Evolutionary conservation across 2,329 filamentous ascomycete species (phyloP).

Genomic region (Phoma herbarum): DNA sequence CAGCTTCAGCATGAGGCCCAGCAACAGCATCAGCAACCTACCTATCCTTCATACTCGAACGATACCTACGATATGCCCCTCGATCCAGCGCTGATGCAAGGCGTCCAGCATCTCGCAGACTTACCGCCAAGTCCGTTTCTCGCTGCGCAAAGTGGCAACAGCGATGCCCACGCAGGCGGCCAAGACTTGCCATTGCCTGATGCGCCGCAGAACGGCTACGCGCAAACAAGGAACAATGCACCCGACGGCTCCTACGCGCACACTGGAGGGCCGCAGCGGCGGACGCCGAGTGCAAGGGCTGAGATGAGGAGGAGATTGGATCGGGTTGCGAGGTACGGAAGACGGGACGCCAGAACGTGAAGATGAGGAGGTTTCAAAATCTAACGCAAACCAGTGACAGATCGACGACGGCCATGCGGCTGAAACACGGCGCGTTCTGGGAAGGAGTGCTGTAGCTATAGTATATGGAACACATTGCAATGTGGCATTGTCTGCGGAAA

Average conservation of each 20-base stretch:
- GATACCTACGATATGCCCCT: constrained; percentile 63
- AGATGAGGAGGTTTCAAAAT: neutral
- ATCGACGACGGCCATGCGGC: constrained; percentile 7
- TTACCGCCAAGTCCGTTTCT: constrained; percentile 50
- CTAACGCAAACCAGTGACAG: constrained; percentile 1
- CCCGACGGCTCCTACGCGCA: neutral
- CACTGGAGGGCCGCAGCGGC: constrained; percentile 11
- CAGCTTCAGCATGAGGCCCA: constrained; percentile 43
- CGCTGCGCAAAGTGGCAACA: constrained; percentile 6
- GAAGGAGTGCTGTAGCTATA: constrained; percentile 4
- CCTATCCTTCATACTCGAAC: constrained; percentile 44
- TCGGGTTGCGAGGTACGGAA: constrained; percentile 25
- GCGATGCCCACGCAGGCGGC: neutral
- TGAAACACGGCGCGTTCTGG: constrained; percentile 12
- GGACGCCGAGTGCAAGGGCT: constrained; percentile 33
- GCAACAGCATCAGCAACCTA: constrained; percentile 38
- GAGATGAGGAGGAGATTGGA: constrained; percentile 38
- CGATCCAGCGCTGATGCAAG: constrained; percentile 68
- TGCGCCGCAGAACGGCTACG: neutral
- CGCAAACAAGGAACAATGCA: neutral
- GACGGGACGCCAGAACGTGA: neutral
- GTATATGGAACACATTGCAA: neutral
- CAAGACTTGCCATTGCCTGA: neutral
- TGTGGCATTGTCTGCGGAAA: too few relatives aligned
- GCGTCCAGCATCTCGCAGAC: constrained; percentile 37